Conservation (phyloP, 768 basidiomycete species). For the Lactarius sp. region DNA sequence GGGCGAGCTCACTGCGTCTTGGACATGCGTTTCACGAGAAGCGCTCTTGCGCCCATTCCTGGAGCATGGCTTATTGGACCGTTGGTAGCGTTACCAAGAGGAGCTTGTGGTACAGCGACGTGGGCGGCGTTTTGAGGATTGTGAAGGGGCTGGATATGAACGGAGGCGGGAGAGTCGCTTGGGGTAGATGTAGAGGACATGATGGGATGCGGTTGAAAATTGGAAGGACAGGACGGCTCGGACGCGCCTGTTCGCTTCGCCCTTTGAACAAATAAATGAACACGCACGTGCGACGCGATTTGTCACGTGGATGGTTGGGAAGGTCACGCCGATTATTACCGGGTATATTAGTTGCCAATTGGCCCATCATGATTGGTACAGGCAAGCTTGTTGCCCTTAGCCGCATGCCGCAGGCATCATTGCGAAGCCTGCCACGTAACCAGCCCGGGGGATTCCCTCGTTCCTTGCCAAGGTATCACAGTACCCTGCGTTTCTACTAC, state of each 20-base stretch:
- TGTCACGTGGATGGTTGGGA: background rate
- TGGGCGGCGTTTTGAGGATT: conserved; percentile 78
- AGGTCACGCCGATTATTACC: background rate
- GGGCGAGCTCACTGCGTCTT: conserved; percentile 65
- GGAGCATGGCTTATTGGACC: conserved; percentile 50
- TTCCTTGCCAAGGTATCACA: background rate
- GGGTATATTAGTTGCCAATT: background rate
- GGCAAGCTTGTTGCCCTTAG: background rate
- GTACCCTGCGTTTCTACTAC: background rate
- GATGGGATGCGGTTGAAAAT: conserved; percentile 28
- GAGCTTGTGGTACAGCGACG: conserved; percentile 73
- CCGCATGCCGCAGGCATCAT: background rate
- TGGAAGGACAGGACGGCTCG: no score
- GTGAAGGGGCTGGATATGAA: conserved; percentile 75
- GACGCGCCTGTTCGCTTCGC: background rate
- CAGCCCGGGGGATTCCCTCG: background rate
- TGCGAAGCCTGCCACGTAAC: background rate
- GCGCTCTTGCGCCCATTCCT: conserved; percentile 84
- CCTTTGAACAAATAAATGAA: conserved; percentile 22
- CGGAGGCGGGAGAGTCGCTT: conserved; percentile 55
- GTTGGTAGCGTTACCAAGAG: conserved; percentile 62
- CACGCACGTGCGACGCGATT: conserved; percentile 24
- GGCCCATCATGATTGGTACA: background rate
- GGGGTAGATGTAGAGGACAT: conserved; percentile 57
- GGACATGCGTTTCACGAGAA: conserved; percentile 90